Percentiles rank a stretch among this genome's conserved stretches.
These are phyloP conservation scores for Micromonas commoda DNA, from an alignment of 139 green algal species.

Conservation along the genomic window DNA sequence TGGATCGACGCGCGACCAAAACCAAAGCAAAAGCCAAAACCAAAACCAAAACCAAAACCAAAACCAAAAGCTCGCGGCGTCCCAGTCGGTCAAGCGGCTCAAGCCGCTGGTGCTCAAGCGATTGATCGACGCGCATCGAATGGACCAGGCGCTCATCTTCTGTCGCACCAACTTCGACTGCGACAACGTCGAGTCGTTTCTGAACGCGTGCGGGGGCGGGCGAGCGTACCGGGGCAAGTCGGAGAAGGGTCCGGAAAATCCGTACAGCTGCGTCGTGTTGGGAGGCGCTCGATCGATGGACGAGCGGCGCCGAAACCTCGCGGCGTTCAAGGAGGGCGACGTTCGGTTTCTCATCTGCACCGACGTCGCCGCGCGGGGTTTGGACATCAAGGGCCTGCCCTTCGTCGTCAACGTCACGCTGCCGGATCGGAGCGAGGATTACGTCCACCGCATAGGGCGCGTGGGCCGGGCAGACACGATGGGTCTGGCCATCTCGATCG, in stretches of 20 bases:
- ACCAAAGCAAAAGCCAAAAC: too few species aligned
- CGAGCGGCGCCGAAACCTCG: conserved; percentile 56
- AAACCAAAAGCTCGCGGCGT: too few species aligned
- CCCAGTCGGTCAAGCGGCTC: conserved; percentile 10
- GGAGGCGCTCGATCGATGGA: conserved; percentile 59
- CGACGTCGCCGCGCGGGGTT: conserved; percentile 75
- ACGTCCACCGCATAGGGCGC: conserved; percentile 60
- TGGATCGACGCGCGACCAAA: too few species aligned
- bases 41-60: too few species aligned
- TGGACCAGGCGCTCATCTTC: conserved; percentile 57
- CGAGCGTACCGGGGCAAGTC: conserved; percentile 38
- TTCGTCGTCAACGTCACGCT: conserved; percentile 87
- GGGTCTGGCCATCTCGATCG: conserved; percentile 68
- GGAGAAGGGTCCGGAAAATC: conserved; percentile 54
- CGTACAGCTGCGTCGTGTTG: conserved; percentile 70
- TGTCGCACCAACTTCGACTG: conserved; percentile 58
- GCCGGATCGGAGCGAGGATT: conserved; percentile 72
- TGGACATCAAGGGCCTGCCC: conserved; percentile 76
- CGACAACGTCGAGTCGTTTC: conserved; percentile 64
- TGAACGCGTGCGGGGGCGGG: conserved; percentile 48
- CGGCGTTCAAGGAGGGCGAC: conserved; percentile 69
- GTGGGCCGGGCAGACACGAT: conserved; percentile 58
- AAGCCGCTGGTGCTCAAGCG: conserved; percentile 51
- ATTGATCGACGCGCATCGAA: conserved; percentile 51
- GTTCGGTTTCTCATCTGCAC: conserved; percentile 79